phyloP scores from a whole-genome alignment of 331 rosid species.

The Malus hybrid region DNA sequence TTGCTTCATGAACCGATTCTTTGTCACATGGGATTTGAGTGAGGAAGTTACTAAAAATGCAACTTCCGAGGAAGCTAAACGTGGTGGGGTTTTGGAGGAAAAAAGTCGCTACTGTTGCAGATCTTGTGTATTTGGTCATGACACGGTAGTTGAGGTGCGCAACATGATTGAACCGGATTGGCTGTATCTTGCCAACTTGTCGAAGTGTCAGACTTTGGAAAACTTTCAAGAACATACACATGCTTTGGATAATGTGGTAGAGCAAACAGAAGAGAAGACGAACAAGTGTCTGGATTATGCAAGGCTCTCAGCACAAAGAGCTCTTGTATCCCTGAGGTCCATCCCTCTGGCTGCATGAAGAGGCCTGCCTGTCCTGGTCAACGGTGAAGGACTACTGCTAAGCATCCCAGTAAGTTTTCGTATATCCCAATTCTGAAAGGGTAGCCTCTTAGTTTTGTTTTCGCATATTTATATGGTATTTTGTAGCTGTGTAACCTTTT shows the following conservation, averaged over 20 bases:
- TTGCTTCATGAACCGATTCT: conserved; percentile 80
- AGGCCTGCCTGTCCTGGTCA: conserved; percentile 71
- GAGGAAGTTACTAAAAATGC: conserved; percentile 18
- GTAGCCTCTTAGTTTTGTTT: not conserved
- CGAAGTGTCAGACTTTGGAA: conserved; percentile 17
- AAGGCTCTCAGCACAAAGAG: conserved; percentile 55
- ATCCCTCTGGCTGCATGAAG: conserved; percentile 84
- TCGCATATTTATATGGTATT: not conserved
- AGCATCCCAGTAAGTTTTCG: conserved; percentile 67
- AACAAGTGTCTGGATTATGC: conserved; percentile 38
- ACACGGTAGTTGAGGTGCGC: conserved; percentile 41
- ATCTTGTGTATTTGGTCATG: conserved; percentile 28
- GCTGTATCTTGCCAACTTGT: conserved; percentile 67
- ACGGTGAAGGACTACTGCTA: conserved; percentile 47
- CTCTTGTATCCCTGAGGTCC: conserved; percentile 44
- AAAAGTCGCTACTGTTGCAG: conserved; percentile 17
- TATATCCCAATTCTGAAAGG: too few relatives aligned
- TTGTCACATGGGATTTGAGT: conserved; percentile 51
- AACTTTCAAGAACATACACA: not conserved
- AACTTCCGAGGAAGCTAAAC: conserved; percentile 18
- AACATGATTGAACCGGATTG: conserved; percentile 83
- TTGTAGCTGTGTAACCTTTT: not conserved
- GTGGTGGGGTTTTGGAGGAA: conserved; percentile 14
- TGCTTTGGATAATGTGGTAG: not conserved
- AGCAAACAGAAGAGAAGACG: conserved; percentile 17